These are phyloP conservation scores for Acidiella bohemica DNA, from an alignment of 495 filamentous ascomycete genomes.

Conservation along the genomic window DNA sequence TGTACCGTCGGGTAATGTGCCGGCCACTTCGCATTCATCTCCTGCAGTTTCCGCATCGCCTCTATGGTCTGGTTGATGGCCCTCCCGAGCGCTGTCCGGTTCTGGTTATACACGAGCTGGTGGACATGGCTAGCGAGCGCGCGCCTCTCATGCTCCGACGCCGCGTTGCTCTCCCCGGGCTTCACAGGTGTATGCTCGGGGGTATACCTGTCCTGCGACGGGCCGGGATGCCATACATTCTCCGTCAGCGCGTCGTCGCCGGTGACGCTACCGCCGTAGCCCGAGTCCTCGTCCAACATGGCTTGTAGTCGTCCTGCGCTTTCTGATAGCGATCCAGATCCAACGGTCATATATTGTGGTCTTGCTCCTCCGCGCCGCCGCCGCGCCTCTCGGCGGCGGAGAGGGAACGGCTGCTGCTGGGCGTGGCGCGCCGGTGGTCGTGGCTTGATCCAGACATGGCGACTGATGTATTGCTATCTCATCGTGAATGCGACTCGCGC, in stretches of 20 bases:
- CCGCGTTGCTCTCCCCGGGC: slow-evolving; percentile 34
- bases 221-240: slow-evolving; percentile 45
- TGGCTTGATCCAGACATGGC: too few relatives aligned
- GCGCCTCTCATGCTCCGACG: slow-evolving; percentile 46
- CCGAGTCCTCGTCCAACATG: slow-evolving; percentile 70
- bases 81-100: slow-evolving; percentile 69
- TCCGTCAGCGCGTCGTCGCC: slow-evolving; percentile 39
- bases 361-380: slow-evolving; percentile 27
- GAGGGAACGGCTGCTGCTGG: slow-evolving; percentile 7
- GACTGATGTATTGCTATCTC: slow-evolving; percentile 9
- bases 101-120: slow-evolving; percentile 69
- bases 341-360: slow-evolving; percentile 77
- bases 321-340: slow-evolving; percentile 65
- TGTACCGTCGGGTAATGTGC: slow-evolving; percentile 87
- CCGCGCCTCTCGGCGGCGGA: slow-evolving; percentile 9
- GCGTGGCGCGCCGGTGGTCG: too few relatives aligned
- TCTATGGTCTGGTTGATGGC: slow-evolving; percentile 77
- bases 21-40: slow-evolving; percentile 83
- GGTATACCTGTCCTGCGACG: slow-evolving; percentile 56
- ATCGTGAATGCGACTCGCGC: too few relatives aligned
- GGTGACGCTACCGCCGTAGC: slow-evolving; percentile 68
- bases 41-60: slow-evolving; percentile 62
- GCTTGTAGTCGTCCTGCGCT: slow-evolving; percentile 54
- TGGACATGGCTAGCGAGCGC: slow-evolving; percentile 56
- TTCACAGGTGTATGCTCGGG: slow-evolving; percentile 42